Base-by-base conservation (phyloP, 257 asterid genomes). In the Fraxinus americana region DNA sequence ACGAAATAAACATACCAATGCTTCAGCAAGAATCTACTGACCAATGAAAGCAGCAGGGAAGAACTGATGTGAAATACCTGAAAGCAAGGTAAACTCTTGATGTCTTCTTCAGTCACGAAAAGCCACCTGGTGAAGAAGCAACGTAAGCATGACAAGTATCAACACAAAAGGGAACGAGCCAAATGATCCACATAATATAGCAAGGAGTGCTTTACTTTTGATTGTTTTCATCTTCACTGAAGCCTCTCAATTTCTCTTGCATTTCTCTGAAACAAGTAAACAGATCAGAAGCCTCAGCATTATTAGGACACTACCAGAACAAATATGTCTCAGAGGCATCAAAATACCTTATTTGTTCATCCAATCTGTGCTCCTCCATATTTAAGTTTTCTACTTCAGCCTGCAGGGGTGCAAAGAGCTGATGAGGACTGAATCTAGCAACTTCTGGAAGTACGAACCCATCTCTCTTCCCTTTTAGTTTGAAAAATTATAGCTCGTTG, bases 61-160 rank as follows among this genome's bases (percentile, higher is more conserved):
- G 21, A 77, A 78, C 12, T 17, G 81, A 39, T 71, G 68, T 59
- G 61, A 77, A 35, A 50, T 80, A 95, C 99, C 97, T 93, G 97
- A 85, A 95, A 91, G 87, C 92, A 90, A 66, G 98, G 96, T 78
- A 95, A 83, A 80, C 77, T 86, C 83, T 91, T 89, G 75, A 93
- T 93, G 80, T 95, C 99, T 57, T 93, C 99, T 88, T 90, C 93
- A 54, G 97, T 93, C 34, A 95, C 93, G 75, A 89, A 91, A 75
- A 95, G 94, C 97, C 97, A 91, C 83, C 99, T 95, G 85, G 65
- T 41, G 57, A 66, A 82, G 71, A 72, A 68, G 69, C 59, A 25
- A 19, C 7, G 65, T 36, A 32, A 71, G 57, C 61, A 77, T 52
- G 72, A 52, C 48, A 75, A 83, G 38, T 54, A 30, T 30, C 29